Evolutionary conservation across 805 yeast genomes (phyloP).

Genomic region (Metschnikowia peoriensis): DNA sequence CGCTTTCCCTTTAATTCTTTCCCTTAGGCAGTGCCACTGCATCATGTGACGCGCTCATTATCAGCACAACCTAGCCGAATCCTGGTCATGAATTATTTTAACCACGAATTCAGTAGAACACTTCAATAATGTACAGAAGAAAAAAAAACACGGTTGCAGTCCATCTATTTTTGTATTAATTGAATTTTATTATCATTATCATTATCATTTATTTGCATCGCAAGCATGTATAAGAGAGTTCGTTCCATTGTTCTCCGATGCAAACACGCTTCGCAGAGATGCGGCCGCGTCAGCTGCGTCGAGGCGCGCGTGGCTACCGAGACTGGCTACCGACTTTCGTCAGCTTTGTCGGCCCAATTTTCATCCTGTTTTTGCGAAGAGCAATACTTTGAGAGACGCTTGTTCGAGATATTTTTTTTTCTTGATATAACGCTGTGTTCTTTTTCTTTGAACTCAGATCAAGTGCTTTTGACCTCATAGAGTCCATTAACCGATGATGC

Average conservation of each 20-base stretch:
- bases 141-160: no score
- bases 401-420: background rate
- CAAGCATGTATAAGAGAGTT: background rate
- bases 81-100: background rate
- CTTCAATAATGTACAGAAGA: no score
- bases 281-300: background rate
- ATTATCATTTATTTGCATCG: background rate
- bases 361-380: background rate
- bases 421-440: background rate
- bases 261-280: background rate
- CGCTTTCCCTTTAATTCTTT: background rate
- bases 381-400: background rate
- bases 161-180: no score
- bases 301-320: slow-evolving; percentile 3
- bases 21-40: background rate
- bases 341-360: background rate
- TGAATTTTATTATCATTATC: no score
- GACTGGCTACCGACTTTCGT: background rate
- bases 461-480: background rate
- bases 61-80: background rate
- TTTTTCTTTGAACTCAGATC: background rate
- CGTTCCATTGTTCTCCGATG: background rate
- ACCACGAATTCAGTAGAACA: no score
- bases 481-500: background rate
- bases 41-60: background rate